Evolutionary conservation across 1,139 yeast genomes (phyloP).

Genomic region (Petasospora fabianii): DNA sequence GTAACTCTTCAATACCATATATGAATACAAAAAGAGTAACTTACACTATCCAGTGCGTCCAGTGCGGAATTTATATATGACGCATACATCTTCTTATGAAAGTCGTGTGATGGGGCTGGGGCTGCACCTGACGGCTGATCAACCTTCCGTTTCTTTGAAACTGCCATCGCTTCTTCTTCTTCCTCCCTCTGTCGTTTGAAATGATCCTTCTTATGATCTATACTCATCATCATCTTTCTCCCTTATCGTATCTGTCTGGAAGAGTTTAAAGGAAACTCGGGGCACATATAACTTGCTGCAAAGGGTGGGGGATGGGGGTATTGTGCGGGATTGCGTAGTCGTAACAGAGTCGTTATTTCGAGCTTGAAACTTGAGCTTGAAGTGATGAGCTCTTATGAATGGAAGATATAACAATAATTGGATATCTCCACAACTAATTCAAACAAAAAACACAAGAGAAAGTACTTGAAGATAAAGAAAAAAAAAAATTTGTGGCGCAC

Average conservation of each 20-base stretch:
- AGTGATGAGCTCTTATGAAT: too few relatives aligned
- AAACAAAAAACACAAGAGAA: too few relatives aligned
- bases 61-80: slow-evolving; percentile 66
- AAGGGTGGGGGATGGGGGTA: too few relatives aligned
- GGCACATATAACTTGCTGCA: too few relatives aligned
- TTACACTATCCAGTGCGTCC: slow-evolving; percentile 62
- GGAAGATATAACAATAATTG: too few relatives aligned
- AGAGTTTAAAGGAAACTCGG: too few relatives aligned
- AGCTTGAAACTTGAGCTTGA: too few relatives aligned
- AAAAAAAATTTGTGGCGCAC: slow-evolving; percentile 2
- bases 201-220: slow-evolving; percentile 23
- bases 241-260: too few relatives aligned
- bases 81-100: slow-evolving; percentile 50
- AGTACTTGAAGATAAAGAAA: background rate
- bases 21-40: slow-evolving; percentile 18
- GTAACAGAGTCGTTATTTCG: too few relatives aligned
- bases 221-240: slow-evolving; percentile 21
- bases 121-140: slow-evolving; percentile 5
- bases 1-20: slow-evolving; percentile 10
- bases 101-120: slow-evolving; percentile 8
- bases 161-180: slow-evolving; percentile 11
- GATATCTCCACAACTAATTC: too few relatives aligned
- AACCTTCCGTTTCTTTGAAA: slow-evolving; percentile 11
- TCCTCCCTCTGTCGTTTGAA: slow-evolving; percentile 23
- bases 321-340: too few relatives aligned